Base-by-base conservation (phyloP, 2,329 filamentous ascomycete genomes). In the Colletotrichum trifolii region DNA sequence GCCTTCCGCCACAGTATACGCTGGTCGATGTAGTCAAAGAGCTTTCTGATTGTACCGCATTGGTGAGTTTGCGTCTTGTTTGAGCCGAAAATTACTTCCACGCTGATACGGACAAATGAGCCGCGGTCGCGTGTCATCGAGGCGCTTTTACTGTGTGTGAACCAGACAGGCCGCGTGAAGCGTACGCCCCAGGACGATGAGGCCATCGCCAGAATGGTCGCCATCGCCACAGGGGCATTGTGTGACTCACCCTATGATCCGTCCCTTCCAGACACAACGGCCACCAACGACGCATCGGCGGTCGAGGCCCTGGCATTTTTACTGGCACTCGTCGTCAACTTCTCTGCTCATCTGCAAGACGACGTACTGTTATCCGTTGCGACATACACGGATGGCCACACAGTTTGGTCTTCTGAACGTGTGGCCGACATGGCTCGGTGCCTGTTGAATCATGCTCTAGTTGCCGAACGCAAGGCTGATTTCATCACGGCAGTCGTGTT, bases 401-500 rank as follows among this genome's bases (percentile, higher is more conserved):
- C 78, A 39, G 64, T 72, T n/a, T 83, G 81, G 81, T 78, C 78
- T 4, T 80, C 77, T 1, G 13, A 61, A 1, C 54, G 69, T 3
- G 73, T 78, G 2, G 71, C 75, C 6, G n/a, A 54, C 0, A 54
- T 70, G 1, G 78, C 83, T 1, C 43, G 45, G 0, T 42, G 52
- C 2, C 66, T 84, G 1, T 67, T 85, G 5, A 47, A 71, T 1
- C 17, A 67, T 2, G 71, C 76, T 2, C 54, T 79, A 6, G 12
- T 63, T 7, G 35, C 34, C 9, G 56, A 64, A 0, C 62, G 49
- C 12, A 17, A 72, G 55, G 34, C 66, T n/a, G 33, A 66, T 4
- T 84, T 88, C 69, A 78, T 89, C 69, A 78, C 83, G 15, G 79
- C 82, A n/a, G 77, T 82, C 43, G 79, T 93, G 60, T 83, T 94